Evolutionary conservation across 495 filamentous ascomycete species (phyloP).

Genomic region (Hyaloscypha variabilis): DNA sequence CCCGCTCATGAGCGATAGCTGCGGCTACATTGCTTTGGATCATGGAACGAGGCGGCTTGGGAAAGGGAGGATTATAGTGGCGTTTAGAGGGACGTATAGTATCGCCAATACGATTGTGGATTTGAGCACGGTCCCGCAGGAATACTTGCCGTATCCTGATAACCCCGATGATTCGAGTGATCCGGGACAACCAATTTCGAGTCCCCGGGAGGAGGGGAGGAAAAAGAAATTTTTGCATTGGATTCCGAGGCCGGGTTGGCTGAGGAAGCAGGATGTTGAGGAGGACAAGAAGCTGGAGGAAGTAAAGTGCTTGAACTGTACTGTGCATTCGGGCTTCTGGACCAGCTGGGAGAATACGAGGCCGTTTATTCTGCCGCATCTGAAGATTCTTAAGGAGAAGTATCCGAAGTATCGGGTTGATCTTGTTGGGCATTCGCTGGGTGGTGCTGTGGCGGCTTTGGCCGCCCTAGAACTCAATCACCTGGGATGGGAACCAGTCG

Average conservation of each 20-base stretch:
- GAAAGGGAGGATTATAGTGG: slow-evolving; percentile 68
- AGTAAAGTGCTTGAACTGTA: slow-evolving; percentile 74
- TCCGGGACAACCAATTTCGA: neutral
- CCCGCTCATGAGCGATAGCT: slow-evolving; percentile 82
- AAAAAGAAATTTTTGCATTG: slow-evolving; percentile 5
- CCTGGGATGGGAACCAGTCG: slow-evolving; percentile 67
- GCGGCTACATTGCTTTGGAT: slow-evolving; percentile 89
- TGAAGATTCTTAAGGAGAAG: slow-evolving; percentile 45
- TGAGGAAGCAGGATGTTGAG: slow-evolving; percentile 11
- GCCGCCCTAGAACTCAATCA: slow-evolving; percentile 76
- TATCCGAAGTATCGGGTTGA: slow-evolving; percentile 74
- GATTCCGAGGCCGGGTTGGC: neutral
- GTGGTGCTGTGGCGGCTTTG: slow-evolving; percentile 88
- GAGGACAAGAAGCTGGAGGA: slow-evolving; percentile 31
- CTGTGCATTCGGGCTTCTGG: slow-evolving; percentile 90
- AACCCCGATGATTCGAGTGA: slow-evolving; percentile 29
- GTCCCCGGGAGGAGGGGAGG: neutral
- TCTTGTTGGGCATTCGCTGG: slow-evolving; percentile 84
- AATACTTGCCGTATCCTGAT: slow-evolving; percentile 84
- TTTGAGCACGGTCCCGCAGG: slow-evolving; percentile 83
- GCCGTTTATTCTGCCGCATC: slow-evolving; percentile 58
- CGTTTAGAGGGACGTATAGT: slow-evolving; percentile 93
- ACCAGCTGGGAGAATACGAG: slow-evolving; percentile 78
- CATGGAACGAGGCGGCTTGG: slow-evolving; percentile 46
- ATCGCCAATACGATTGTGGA: slow-evolving; percentile 88